Percentiles rank a stretch among this genome's conserved stretches.
These are phyloP conservation scores for Drechmeria coniospora DNA, from an alignment of 2,329 filamentous ascomycete genomes.

Conservation along the genomic window DNA sequence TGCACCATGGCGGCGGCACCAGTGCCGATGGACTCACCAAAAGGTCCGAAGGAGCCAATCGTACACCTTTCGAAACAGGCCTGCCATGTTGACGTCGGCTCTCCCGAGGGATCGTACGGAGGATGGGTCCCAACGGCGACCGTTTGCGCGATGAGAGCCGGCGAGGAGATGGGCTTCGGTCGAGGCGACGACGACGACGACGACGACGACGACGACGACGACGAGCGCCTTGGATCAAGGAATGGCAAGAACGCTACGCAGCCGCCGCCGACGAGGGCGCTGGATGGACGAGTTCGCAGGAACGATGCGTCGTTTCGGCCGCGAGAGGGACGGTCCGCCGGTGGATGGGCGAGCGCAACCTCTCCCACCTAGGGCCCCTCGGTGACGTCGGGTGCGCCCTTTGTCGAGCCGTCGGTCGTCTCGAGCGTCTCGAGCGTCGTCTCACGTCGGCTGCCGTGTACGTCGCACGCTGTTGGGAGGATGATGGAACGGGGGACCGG, in stretches of 20 bases:
- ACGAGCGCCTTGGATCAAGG: neutral
- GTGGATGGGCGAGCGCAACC: no score
- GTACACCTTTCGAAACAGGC: conserved; percentile 86
- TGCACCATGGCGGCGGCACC: conserved; percentile 10
- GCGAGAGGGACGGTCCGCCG: conserved; percentile 2
- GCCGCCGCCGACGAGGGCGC: no score
- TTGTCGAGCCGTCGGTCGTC: no score
- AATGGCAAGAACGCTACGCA: conserved; percentile 1
- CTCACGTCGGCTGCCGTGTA: no score
- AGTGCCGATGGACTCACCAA: conserved; percentile 50
- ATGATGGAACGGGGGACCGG: conserved; percentile 1
- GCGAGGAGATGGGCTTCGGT: no score
- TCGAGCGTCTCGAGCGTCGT: conserved; percentile 1
- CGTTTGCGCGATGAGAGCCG: no score
- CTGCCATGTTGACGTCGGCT: conserved; percentile 49
- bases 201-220: no score
- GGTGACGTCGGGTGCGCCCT: conserved; percentile 1
- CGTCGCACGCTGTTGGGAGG: no score
- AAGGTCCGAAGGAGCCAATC: conserved; percentile 97
- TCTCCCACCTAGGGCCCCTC: no score
- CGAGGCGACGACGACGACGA: neutral
- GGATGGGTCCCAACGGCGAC: neutral
- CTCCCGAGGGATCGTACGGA: neutral
- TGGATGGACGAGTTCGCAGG: no score
- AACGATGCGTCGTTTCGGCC: conserved; percentile 1